Evolutionary conservation across 306 rosid genomes (phyloP).

Genomic region (Fagus crenata): DNA sequence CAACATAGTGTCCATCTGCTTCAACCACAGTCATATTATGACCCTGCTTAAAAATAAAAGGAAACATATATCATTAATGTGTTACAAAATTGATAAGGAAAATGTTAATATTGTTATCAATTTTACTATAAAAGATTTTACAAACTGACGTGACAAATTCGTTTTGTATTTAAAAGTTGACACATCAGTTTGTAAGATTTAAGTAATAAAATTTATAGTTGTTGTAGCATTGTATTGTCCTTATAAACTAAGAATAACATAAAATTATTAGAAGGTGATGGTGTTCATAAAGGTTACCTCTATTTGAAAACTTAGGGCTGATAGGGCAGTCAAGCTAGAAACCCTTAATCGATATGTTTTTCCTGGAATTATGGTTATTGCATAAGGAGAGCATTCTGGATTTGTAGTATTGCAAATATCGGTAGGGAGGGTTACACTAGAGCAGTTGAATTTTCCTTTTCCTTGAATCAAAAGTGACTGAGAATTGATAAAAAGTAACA

Average conservation of each 20-base stretch:
- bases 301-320: conserved; percentile 80
- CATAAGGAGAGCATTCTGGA: conserved; percentile 66
- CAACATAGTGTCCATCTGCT: conserved; percentile 84
- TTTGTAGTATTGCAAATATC: conserved; percentile 46
- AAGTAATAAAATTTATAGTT: no score
- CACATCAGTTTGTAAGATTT: no score
- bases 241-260: not conserved
- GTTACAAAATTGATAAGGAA: not conserved
- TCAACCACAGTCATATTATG: conserved; percentile 91
- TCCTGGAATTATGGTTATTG: conserved; percentile 51
- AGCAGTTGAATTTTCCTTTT: conserved; percentile 65
- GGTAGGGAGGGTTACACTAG: no score
- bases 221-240: not conserved
- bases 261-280: not conserved
- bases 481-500: not conserved
- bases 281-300: conserved; percentile 44
- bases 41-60: conserved; percentile 43
- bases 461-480: conserved; percentile 91
- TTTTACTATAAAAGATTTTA: no score
- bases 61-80: not conserved
- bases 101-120: no score
- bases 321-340: conserved; percentile 65
- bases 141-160: no score
- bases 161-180: no score
- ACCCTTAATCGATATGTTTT: conserved; percentile 66